Percentiles rank a stretch among this genome's conserved stretches.
phyloP scores from a whole-genome alignment of 2,329 filamentous ascomycete genomes.

The Aspergillus sp. region DNA sequence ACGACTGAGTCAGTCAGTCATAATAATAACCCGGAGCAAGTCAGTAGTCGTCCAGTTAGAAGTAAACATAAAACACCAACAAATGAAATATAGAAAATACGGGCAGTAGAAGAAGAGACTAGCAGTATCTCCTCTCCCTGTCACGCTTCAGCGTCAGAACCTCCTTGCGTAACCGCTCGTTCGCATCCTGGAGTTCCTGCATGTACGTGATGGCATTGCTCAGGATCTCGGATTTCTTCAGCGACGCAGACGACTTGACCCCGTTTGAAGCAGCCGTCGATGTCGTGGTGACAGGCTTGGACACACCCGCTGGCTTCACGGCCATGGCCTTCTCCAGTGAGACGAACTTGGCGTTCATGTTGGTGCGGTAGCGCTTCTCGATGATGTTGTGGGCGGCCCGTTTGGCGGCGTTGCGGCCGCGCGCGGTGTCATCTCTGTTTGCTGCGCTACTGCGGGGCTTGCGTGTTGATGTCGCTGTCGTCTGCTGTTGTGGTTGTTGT shows the following conservation, averaged over 20 bases:
- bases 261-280: neutral
- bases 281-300: neutral
- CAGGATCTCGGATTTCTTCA: constrained; percentile 41
- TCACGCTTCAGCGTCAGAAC: constrained; percentile 28
- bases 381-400: constrained; percentile 43
- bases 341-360: constrained; percentile 45
- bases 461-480: constrained; percentile 21
- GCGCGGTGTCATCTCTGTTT: constrained; percentile 8
- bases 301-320: constrained; percentile 16
- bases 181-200: constrained; percentile 36
- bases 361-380: constrained; percentile 43
- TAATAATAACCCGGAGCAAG: neutral
- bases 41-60: neutral
- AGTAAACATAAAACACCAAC: neutral
- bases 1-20: neutral
- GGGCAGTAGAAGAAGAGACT: too few relatives aligned
- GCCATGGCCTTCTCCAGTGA: constrained; percentile 39
- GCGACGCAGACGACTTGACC: constrained; percentile 28
- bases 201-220: constrained; percentile 38
- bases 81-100: neutral
- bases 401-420: constrained; percentile 37
- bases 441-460: neutral
- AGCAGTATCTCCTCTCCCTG: neutral
- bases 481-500: constrained; percentile 11
- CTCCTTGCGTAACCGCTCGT: constrained; percentile 34